Percentiles rank a stretch among this genome's conserved stretches.
These are phyloP conservation scores for Heimioporus sp. DNA, from an alignment of 768 basidiomycete species.

Conservation along the genomic window DNA sequence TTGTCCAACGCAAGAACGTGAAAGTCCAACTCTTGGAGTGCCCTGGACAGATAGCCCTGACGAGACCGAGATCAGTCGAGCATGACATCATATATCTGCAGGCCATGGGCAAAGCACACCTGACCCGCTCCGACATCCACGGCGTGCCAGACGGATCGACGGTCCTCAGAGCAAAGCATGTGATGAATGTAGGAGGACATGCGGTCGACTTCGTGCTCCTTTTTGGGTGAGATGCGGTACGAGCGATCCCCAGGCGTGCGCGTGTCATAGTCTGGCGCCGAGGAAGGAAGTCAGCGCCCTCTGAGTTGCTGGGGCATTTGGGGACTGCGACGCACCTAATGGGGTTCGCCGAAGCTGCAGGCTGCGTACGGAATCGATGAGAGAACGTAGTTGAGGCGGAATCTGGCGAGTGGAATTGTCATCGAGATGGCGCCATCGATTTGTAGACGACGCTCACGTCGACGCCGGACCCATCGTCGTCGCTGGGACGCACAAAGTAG, in stretches of 20 bases:
- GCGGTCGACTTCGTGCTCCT: slow-evolving; percentile 64
- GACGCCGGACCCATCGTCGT: background rate
- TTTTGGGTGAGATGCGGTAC: slow-evolving; percentile 73
- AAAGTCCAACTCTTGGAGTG: slow-evolving; percentile 33
- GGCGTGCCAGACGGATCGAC: slow-evolving; percentile 37
- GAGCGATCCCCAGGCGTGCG: slow-evolving; percentile 4
- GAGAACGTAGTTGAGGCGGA: slow-evolving; percentile 17
- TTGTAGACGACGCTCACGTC: slow-evolving; percentile 17
- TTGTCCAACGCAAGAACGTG: slow-evolving; percentile 69
- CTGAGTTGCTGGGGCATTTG: background rate
- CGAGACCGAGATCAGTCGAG: background rate
- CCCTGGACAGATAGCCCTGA: slow-evolving; percentile 65
- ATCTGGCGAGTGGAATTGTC: slow-evolving; percentile 14
- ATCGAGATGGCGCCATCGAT: background rate
- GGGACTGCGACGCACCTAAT: slow-evolving; percentile 8
- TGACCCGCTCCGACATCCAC: slow-evolving; percentile 79
- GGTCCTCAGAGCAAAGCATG: slow-evolving; percentile 29
- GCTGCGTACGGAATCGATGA: slow-evolving; percentile 23
- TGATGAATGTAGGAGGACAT: slow-evolving; percentile 56
- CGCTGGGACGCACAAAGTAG: slow-evolving; percentile 17
- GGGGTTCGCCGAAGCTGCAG: slow-evolving; percentile 27
- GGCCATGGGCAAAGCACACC: slow-evolving; percentile 30
- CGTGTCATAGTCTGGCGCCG: slow-evolving; percentile 7
- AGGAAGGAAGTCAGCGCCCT: background rate
- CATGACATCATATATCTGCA: background rate